Evolutionary conservation across 257 asterid genomes (phyloP).

Genomic region (Solanum okadae): DNA sequence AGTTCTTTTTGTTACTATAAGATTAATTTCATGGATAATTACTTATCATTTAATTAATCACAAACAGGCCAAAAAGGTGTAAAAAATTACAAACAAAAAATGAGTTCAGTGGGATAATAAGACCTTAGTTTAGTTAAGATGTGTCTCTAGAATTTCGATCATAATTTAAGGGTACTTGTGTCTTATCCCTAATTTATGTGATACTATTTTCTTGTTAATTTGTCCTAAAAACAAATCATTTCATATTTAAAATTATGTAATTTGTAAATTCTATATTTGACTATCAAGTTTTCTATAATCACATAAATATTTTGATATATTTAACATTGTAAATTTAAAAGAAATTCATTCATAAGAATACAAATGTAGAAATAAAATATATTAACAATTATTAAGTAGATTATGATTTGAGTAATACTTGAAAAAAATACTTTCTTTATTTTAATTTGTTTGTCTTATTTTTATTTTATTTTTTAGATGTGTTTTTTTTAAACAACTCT

Average conservation of each 20-base stretch:
- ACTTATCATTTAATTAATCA: neutral
- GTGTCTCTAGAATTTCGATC: neutral
- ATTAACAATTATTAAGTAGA: no score
- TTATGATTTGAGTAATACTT: neutral
- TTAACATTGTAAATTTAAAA: neutral
- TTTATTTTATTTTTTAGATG: fast-evolving
- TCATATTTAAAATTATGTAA: neutral
- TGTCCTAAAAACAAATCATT: neutral
- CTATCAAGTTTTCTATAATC: neutral
- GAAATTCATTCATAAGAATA: neutral
- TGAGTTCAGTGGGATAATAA: neutral
- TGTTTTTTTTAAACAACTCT: neutral
- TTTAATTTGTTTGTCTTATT: no score
- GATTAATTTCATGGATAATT: neutral
- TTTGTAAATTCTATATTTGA: neutral
- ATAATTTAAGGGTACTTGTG: fast-evolving
- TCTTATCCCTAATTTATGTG: neutral
- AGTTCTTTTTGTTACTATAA: neutral
- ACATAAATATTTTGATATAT: neutral
- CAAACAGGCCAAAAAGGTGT: neutral
- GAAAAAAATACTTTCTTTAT: neutral
- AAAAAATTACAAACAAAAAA: no score
- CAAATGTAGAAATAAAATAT: neutral
- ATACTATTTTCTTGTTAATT: neutral
- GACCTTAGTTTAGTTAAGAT: no score